phyloP scores from a whole-genome alignment of 495 filamentous ascomycete genomes.

The Aspergillus biplanus region DNA sequence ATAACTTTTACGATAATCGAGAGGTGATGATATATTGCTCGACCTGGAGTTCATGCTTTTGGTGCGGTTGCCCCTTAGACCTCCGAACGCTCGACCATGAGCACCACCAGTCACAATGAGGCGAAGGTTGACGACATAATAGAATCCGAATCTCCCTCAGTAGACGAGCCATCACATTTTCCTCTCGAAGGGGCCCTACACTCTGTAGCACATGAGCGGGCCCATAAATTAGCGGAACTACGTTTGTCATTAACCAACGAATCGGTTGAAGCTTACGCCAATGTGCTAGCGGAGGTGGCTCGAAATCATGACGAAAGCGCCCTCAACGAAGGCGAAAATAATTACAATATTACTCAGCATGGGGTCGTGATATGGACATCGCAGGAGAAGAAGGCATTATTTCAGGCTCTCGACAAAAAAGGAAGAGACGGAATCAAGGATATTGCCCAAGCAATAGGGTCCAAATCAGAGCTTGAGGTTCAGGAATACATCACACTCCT shows the following conservation, averaged over 20 bases:
- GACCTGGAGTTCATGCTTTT: conserved; percentile 23
- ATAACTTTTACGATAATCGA: neutral
- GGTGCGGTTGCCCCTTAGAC: conserved; percentile 19
- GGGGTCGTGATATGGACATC: conserved; percentile 70
- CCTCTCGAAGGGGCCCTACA: conserved; percentile 18
- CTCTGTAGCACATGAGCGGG: conserved; percentile 11
- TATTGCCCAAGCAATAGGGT: conserved; percentile 65
- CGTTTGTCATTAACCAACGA: conserved; percentile 13
- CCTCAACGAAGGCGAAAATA: conserved; percentile 19
- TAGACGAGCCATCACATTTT: conserved; percentile 35
- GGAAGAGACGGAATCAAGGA: conserved; percentile 61
- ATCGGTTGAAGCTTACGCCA: conserved; percentile 50
- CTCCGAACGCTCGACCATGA: conserved; percentile 37
- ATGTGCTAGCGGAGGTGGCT: conserved; percentile 62
- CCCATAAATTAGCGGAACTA: conserved; percentile 18
- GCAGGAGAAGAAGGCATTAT: conserved; percentile 71
- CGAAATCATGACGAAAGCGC: conserved; percentile 32
- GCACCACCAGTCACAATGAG: conserved; percentile 38
- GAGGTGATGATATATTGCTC: conserved; percentile 35
- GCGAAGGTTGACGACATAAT: conserved; percentile 29
- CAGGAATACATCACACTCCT: conserved; percentile 67
- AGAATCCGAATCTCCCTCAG: neutral
- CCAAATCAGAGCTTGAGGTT: conserved; percentile 78
- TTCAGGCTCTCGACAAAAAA: conserved; percentile 61
- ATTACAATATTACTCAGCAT: conserved; percentile 54